Evolutionary conservation across 1,284 basidiomycete species (phyloP), one percentile per base, ranked within the genome.

Genomic region (Ceratobasidium papillatum): DNA sequence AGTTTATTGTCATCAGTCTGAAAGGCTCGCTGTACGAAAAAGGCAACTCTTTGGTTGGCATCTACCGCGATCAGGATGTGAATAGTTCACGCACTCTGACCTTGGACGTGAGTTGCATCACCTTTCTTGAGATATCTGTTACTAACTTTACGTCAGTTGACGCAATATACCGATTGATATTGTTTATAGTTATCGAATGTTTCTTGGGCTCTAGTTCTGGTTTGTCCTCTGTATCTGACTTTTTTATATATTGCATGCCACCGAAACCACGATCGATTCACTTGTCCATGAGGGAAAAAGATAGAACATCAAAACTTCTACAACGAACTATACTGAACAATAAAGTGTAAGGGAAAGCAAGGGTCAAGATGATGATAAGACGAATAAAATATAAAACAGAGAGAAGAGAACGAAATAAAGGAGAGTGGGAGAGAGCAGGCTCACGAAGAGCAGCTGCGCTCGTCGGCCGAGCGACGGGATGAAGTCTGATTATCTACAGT

Each of bases 1-100:
- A 98, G 81, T 99, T 99, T 82, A 91, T 99, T 77, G 97, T 99
- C 77, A 99, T 99, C 84, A 96, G 95, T 80, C 86, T 99, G 81
- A 99, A 97, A 80, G 91, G 92, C 19, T 92, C 93, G 0, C 82
- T 96, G 74, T 99, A 98, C 81, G 96, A 99, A 81, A 89, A 91
- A 30, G 94, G 95, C 30, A 89, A 95, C 80, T 94, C 94, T 0
- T 85, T 99, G 54, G 95, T 98, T 51, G 96, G 96, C 7, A 95
- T 98, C 59, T 96, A 95, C 82, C 88, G 96, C 25, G 94, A 98
- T 81, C 95, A 98, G 80, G 94, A 95, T 17, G 88, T 94, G 77
- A 97, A 98, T 80, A 95, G 94, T 79, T 96, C 94, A 25, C 87
- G 91, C 65, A 94, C 93, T 19, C 82, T 98, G 78, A 98, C 95